Percentiles rank a stretch among this genome's conserved stretches.
phyloP scores from a whole-genome alignment of 1,284 basidiomycete genomes.

The Rhodotorula sp. region DNA sequence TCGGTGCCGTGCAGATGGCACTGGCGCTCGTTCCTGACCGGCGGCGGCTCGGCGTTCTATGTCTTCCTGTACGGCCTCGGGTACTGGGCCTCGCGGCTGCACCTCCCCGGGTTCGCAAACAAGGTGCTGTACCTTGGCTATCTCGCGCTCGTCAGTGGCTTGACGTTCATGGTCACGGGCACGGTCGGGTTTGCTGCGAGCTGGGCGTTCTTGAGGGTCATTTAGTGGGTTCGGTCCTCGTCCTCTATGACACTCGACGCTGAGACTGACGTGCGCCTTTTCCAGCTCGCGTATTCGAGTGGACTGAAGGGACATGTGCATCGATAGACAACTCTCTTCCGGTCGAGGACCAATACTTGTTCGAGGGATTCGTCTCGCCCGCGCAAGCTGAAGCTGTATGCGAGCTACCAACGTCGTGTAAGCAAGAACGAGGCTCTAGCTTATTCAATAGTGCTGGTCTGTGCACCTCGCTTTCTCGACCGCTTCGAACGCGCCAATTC shows the following conservation, averaged over 20 bases:
- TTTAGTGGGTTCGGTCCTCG: slow-evolving; percentile 66
- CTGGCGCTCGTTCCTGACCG: slow-evolving; percentile 92
- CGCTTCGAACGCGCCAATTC: no score
- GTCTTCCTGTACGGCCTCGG: slow-evolving; percentile 68
- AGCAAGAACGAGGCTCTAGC: no score
- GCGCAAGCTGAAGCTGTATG: no score
- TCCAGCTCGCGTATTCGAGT: slow-evolving; percentile 10
- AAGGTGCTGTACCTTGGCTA: slow-evolving; percentile 89
- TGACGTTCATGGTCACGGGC: slow-evolving; percentile 88
- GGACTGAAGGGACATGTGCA: neutral
- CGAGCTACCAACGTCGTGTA: no score
- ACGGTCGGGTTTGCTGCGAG: slow-evolving; percentile 47
- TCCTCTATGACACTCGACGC: neutral
- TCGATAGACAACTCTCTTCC: neutral
- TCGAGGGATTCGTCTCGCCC: no score
- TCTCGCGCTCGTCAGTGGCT: slow-evolving; percentile 74
- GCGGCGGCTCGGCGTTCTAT: slow-evolving; percentile 93
- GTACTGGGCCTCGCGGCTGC: slow-evolving; percentile 33
- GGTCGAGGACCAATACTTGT: no score
- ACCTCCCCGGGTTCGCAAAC: slow-evolving; percentile 81
- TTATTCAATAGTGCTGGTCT: no score
- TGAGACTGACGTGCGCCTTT: neutral
- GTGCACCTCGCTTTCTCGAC: no score
- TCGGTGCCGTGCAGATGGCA: slow-evolving; percentile 69
- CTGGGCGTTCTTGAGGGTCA: slow-evolving; percentile 77